A percentile compares a stretch with the other conserved stretches of the same genome.
These are phyloP conservation scores for Gypsophila paniculata DNA, from an alignment of 179 eudicot genomes.

Conservation along the genomic window DNA sequence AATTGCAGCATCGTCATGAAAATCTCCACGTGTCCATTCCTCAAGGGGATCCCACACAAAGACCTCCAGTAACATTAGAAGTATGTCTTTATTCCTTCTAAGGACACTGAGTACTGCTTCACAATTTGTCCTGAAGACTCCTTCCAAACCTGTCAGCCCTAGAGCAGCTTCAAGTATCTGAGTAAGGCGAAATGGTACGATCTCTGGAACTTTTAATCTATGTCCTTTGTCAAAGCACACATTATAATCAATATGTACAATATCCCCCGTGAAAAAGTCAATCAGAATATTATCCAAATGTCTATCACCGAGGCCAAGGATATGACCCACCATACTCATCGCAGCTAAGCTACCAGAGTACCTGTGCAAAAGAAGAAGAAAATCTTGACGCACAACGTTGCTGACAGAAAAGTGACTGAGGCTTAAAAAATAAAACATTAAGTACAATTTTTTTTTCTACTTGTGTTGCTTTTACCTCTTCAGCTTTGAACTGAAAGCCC, in stretches of 20 bases:
- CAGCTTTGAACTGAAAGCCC: slow-evolving; percentile 82
- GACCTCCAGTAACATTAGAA: slow-evolving; percentile 89
- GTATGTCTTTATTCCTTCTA: slow-evolving; percentile 78
- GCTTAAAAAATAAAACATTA: background rate
- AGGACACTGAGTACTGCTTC: slow-evolving; percentile 88
- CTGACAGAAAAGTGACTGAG: background rate
- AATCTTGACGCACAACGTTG: background rate
- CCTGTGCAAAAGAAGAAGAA: slow-evolving; percentile 42
- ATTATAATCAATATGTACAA: slow-evolving; percentile 95
- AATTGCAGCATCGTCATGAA: slow-evolving; percentile 94
- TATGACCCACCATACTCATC: slow-evolving; percentile 98
- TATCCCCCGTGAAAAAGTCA: slow-evolving; percentile 84
- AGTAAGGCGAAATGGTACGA: slow-evolving; percentile 97
- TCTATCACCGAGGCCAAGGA: slow-evolving; percentile 96
- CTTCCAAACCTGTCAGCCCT: slow-evolving; percentile 92
- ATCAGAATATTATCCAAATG: slow-evolving; percentile 95
- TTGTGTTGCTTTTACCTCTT: slow-evolving; percentile 54
- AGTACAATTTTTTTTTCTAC: background rate
- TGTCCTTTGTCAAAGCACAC: slow-evolving; percentile 99
- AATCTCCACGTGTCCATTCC: slow-evolving; percentile 99
- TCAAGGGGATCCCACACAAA: slow-evolving; percentile 99
- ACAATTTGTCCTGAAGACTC: slow-evolving; percentile 88
- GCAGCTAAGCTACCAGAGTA: slow-evolving; percentile 91
- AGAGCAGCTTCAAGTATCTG: slow-evolving; percentile 93
- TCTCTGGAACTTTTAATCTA: slow-evolving; percentile 92